These are phyloP conservation scores for Davidsoniella australis DNA, from an alignment of 2,329 filamentous ascomycete genomes.

Conservation along the genomic window DNA sequence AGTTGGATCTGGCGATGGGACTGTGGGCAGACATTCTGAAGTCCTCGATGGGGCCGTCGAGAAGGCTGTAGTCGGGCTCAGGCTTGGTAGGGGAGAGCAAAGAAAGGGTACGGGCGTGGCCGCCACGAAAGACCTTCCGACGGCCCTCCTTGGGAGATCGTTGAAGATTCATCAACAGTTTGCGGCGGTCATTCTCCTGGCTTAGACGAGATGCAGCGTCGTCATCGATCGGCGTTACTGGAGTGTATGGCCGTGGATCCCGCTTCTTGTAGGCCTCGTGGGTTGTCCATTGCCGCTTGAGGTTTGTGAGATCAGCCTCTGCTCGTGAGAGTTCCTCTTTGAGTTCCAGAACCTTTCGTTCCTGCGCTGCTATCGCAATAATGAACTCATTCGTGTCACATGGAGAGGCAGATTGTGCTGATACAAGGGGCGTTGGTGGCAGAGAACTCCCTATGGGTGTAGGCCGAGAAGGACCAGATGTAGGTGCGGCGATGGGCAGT, in stretches of 20 bases:
- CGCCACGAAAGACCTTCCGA: slow-evolving; percentile 52
- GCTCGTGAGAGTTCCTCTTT: slow-evolving; percentile 77
- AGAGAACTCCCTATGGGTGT: slow-evolving; percentile 20
- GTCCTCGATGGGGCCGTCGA: slow-evolving; percentile 29
- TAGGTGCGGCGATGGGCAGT: slow-evolving; percentile 41
- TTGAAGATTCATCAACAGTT: slow-evolving; percentile 41
- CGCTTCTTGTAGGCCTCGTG: slow-evolving; percentile 65
- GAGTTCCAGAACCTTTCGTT: slow-evolving; percentile 76
- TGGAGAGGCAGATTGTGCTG: slow-evolving; percentile 23
- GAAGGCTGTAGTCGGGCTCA: slow-evolving; percentile 25
- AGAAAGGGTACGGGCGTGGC: slow-evolving; percentile 51
- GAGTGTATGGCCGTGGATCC: slow-evolving; percentile 29
- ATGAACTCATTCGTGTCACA: slow-evolving; percentile 53
- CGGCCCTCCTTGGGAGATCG: slow-evolving; percentile 25
- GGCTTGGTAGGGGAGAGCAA: slow-evolving; percentile 55
- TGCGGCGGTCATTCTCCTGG: slow-evolving; percentile 56
- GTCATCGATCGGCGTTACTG: slow-evolving; percentile 20
- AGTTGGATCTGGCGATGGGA: slow-evolving; percentile 12
- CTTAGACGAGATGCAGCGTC: slow-evolving; percentile 24
- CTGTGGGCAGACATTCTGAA: slow-evolving; percentile 19
- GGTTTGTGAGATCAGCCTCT: slow-evolving; percentile 53
- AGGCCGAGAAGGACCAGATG: slow-evolving; percentile 33
- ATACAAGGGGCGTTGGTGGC: slow-evolving; percentile 29
- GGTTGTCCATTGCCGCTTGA: slow-evolving; percentile 72
- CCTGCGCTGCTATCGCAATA: slow-evolving; percentile 79